A percentile compares a stretch with the other conserved stretches of the same genome.
phyloP scores from a whole-genome alignment of 169 alveolate genomes.

The Plasmodium cynomolgi region DNA sequence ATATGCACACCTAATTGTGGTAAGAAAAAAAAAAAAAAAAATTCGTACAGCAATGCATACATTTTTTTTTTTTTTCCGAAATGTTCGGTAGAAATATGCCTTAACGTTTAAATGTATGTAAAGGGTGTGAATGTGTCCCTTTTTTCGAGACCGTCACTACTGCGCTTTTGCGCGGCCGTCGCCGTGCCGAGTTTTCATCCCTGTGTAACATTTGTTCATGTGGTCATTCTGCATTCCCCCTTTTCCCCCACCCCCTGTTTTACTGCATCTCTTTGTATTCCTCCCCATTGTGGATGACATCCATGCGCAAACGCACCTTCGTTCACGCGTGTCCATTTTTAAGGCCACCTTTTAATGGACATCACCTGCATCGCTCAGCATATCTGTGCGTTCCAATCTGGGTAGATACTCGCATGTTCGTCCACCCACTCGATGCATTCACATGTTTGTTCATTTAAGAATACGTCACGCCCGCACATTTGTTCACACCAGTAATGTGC shows the following conservation, averaged over 20 bases:
- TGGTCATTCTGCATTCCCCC: background rate
- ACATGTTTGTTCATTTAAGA: background rate
- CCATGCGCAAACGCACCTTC: background rate
- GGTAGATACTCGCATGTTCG: background rate
- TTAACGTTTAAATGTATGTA: background rate
- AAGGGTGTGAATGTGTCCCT: background rate
- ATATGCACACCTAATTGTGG: slow-evolving; percentile 56
- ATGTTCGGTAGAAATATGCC: slow-evolving; percentile 18
- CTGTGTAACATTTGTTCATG: background rate
- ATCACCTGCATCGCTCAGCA: background rate
- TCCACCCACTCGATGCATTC: background rate
- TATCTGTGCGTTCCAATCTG: background rate
- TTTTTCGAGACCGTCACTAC: background rate
- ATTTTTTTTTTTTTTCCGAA: slow-evolving; percentile 3
- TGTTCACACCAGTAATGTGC: background rate
- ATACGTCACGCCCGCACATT: background rate
- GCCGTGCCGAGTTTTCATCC: background rate
- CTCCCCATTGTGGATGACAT: background rate
- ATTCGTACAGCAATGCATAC: background rate
- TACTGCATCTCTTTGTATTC: background rate
- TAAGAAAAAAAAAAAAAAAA: slow-evolving; percentile 21
- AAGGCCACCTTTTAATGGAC: background rate
- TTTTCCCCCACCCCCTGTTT: background rate
- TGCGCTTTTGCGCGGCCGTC: background rate
- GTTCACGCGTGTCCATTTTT: background rate